A percentile compares a stretch with the other conserved stretches of the same genome.
Evolutionary conservation across 1,139 yeast species (phyloP).

Genomic region (Candida albicans): DNA sequence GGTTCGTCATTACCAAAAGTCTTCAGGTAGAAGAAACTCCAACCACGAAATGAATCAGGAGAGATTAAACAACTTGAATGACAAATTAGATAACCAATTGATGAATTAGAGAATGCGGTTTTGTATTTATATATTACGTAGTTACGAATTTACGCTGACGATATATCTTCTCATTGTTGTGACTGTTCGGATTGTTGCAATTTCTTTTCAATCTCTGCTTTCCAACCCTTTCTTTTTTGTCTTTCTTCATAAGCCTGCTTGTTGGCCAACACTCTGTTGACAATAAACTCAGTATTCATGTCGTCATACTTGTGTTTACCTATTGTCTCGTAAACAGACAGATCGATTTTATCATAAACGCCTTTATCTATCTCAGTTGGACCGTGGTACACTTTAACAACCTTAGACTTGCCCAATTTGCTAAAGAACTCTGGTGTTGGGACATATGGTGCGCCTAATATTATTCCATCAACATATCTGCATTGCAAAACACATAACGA

Average conservation of each 20-base stretch:
- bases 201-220: constrained; percentile 42
- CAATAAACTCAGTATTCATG: constrained; percentile 65
- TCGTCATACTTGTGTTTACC: constrained; percentile 58
- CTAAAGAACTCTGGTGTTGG: constrained; percentile 44
- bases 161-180: background rate
- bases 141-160: background rate
- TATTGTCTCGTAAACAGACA: constrained; percentile 37
- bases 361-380: constrained; percentile 45
- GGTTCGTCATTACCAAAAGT: constrained; percentile 25
- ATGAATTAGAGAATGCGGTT: constrained; percentile 3
- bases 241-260: constrained; percentile 74
- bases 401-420: constrained; percentile 33
- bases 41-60: constrained; percentile 38
- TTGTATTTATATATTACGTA: background rate
- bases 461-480: constrained; percentile 74
- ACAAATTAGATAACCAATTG: constrained; percentile 23
- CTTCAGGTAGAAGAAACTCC: constrained; percentile 39
- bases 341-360: constrained; percentile 43
- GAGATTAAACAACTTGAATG: constrained; percentile 24
- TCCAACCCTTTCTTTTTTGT: constrained; percentile 78
- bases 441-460: constrained; percentile 65
- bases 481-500: constrained; percentile 87
- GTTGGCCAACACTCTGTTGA: constrained; percentile 63
- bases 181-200: constrained; percentile 22
- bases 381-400: constrained; percentile 60